These are phyloP conservation scores for Hymenoscyphus albidus DNA, from an alignment of 2,329 filamentous ascomycete genomes.

Conservation along the genomic window DNA sequence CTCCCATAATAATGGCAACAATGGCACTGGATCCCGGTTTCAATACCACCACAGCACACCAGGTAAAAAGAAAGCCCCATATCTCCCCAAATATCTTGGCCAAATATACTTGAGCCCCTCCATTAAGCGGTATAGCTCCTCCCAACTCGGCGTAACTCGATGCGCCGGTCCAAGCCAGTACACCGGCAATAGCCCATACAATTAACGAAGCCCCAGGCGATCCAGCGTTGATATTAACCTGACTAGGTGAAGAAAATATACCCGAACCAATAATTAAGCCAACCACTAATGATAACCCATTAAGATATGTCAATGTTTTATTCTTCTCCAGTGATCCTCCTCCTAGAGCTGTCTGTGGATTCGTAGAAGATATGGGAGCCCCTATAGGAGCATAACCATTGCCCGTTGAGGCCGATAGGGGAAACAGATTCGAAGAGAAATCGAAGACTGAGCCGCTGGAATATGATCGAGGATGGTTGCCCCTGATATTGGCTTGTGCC, in stretches of 20 bases:
- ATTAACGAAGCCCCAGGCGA: slow-evolving; percentile 86
- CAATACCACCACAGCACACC: slow-evolving; percentile 89
- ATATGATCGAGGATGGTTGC: slow-evolving; percentile 64
- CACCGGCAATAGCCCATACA: slow-evolving; percentile 88
- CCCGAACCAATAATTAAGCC: slow-evolving; percentile 94
- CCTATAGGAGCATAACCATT: slow-evolving; percentile 83
- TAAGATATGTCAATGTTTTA: slow-evolving; percentile 92
- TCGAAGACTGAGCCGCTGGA: slow-evolving; percentile 93
- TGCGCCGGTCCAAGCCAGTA: slow-evolving; percentile 93
- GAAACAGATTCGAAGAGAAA: slow-evolving; percentile 89
- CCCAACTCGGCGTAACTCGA: slow-evolving; percentile 94
- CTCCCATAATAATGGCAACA: slow-evolving; percentile 95
- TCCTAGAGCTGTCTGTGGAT: slow-evolving; percentile 53
- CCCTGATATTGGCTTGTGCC: slow-evolving; percentile 33
- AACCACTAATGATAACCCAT: slow-evolving; percentile 85
- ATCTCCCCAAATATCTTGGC: slow-evolving; percentile 96
- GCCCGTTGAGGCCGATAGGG: slow-evolving; percentile 75
- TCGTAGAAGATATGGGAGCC: slow-evolving; percentile 61
- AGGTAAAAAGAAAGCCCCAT: slow-evolving; percentile 90
- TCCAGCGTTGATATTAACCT: slow-evolving; percentile 87
- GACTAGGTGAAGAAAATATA: slow-evolving; percentile 91
- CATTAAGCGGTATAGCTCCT: slow-evolving; percentile 92
- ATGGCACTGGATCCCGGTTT: slow-evolving; percentile 94
- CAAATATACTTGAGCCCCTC: slow-evolving; percentile 88
- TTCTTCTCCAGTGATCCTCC: slow-evolving; percentile 86